Base-by-base conservation (phyloP, 179 eudicot genomes). In the Sideroxylon spinosum region DNA sequence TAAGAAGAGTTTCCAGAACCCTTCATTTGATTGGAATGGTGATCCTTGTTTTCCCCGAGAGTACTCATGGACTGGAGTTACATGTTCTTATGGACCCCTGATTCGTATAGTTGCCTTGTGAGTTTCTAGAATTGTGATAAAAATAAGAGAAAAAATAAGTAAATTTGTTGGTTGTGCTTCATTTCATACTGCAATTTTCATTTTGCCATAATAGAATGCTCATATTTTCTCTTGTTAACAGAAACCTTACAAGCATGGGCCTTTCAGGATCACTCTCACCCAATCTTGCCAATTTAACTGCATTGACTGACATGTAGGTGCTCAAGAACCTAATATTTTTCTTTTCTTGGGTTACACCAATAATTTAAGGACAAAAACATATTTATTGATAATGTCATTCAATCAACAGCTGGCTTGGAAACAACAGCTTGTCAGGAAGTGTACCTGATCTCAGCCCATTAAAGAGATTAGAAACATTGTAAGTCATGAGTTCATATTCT, bases 11-110 rank as follows among this genome's bases (percentile, higher is more conserved):
- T 84, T 96, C 63, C 73, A 68, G 71, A 87, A 92, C 74, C 86
- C 90, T 82, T 98, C 99, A 71, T 72, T 80, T 44, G 99, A 96
- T 83, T 96, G 99, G 99, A 85, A 73, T 81, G 99, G 98, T 73
- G 98, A 96, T 83, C 99, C 99, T 79, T 96, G 99, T 92, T 89
- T 88, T 75, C 99, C 99, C 56, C 87, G 76, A 76, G 78, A 83
- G 71, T 94, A 92, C 82, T 80, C 97, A 37, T 96, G 99, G 99
- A 87, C 98, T 68, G 99, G 99, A 78, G 89, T 96, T 76, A 84
- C 91, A 64, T 96, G 99, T 87, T 90, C 94, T 37, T 80, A 77
- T 76, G 93, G 91, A 57, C 73, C 87, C 13, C 84, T 87, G 20
- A 86, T 89, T 75, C 98, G 98, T 68, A 80, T 96, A 32, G 69